These are phyloP conservation scores for Fusarium sp. DNA, from an alignment of 2,329 filamentous ascomycete genomes.

Conservation along the genomic window DNA sequence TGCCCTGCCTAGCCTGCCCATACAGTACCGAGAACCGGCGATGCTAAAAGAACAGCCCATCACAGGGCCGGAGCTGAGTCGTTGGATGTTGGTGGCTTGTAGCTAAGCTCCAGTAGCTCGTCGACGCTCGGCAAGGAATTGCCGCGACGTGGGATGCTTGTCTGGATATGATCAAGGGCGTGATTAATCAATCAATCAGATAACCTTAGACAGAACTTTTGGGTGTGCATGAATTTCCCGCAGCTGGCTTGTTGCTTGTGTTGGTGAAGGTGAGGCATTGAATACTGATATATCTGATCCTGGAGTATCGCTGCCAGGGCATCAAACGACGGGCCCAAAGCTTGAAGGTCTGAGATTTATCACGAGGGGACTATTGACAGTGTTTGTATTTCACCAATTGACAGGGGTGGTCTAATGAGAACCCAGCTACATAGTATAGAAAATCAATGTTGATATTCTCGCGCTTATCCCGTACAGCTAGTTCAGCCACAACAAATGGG, in stretches of 20 bases:
- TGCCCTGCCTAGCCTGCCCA: not conserved
- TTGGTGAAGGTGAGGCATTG: not conserved
- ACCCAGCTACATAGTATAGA: too few relatives aligned
- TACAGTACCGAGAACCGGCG: conserved; percentile 1
- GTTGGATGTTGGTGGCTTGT: conserved; percentile 35
- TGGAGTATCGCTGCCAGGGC: too few relatives aligned
- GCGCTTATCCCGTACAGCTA: not conserved
- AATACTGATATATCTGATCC: not conserved
- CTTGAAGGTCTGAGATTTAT: not conserved
- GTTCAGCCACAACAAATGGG: conserved; percentile 20
- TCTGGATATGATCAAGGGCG: not conserved
- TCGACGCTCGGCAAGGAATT: conserved; percentile 43
- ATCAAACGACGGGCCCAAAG: not conserved
- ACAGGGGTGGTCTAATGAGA: too few relatives aligned
- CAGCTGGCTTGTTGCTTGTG: conserved; percentile 13
- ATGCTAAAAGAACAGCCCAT: conserved; percentile 25
- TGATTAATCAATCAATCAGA: conserved; percentile 29
- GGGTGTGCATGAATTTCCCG: conserved; percentile 22
- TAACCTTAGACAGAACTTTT: conserved; percentile 5
- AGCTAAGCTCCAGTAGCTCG: conserved; percentile 23
- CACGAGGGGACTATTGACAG: not conserved
- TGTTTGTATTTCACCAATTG: too few relatives aligned
- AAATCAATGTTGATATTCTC: not conserved
- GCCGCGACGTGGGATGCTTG: conserved; percentile 38
- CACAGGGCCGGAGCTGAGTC: conserved; percentile 16